Evolutionary conservation across 1,139 yeast genomes (phyloP).

Genomic region (Sugiyamaella paludigena): DNA sequence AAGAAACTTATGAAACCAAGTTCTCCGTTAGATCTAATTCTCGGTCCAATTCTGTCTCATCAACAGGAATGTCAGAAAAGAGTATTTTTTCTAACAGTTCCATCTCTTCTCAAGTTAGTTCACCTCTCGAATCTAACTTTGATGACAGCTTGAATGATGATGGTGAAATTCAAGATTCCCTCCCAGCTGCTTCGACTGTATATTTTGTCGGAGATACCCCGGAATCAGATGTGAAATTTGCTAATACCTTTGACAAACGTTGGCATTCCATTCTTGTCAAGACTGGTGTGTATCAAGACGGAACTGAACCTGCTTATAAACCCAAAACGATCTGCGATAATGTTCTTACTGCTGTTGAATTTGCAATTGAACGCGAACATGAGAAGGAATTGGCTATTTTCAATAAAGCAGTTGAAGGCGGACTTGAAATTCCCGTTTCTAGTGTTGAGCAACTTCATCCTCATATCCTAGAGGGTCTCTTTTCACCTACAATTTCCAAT

Average conservation of each 20-base stretch:
- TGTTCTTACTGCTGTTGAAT: constrained; percentile 77
- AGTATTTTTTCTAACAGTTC: constrained; percentile 7
- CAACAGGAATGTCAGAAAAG: neutral
- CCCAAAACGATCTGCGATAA: constrained; percentile 72
- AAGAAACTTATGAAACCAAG: constrained; percentile 57
- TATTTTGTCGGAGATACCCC: constrained; percentile 94
- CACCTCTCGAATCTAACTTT: constrained; percentile 25
- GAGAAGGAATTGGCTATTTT: constrained; percentile 52
- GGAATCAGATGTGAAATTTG: constrained; percentile 82
- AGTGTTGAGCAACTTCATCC: constrained; percentile 19
- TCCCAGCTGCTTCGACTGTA: constrained; percentile 82
- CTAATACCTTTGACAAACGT: constrained; percentile 77
- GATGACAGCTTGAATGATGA: constrained; percentile 30
- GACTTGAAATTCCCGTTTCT: constrained; percentile 18
- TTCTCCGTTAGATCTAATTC: constrained; percentile 19
- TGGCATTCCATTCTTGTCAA: constrained; percentile 84
- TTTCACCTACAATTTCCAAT: too few species aligned
- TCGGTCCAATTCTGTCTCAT: neutral
- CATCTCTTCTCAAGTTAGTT: constrained; percentile 26
- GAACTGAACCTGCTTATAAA: constrained; percentile 71
- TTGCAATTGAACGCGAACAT: constrained; percentile 80
- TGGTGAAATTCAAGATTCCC: constrained; percentile 33
- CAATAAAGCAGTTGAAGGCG: constrained; percentile 20
- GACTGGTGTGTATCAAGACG: constrained; percentile 83
- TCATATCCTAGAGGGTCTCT: constrained; percentile 16